These are phyloP conservation scores for Poa annua DNA, from an alignment of 176 grass and related monocot genomes.

Conservation along the genomic window DNA sequence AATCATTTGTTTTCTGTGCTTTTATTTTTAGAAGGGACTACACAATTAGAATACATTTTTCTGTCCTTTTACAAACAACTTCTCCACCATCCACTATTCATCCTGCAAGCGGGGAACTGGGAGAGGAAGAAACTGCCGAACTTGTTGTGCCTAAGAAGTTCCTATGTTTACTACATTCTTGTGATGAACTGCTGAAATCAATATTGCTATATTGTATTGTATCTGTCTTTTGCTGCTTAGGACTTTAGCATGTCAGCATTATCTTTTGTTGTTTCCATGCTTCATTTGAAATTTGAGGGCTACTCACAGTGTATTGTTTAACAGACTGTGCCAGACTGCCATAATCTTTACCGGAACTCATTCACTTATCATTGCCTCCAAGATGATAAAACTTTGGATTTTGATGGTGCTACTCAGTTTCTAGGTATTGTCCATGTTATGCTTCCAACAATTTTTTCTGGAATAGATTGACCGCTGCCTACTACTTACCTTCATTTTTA, in stretches of 20 bases:
- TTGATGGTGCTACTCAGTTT: slow-evolving; percentile 68
- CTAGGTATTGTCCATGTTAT: slow-evolving; percentile 55
- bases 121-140: background rate
- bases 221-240: slow-evolving; percentile 11
- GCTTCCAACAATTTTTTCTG: slow-evolving; percentile 37
- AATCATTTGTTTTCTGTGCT: background rate
- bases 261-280: background rate
- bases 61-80: slow-evolving; percentile 5
- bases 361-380: slow-evolving; percentile 66
- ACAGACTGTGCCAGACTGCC: slow-evolving; percentile 71
- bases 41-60: background rate
- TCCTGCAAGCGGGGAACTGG: background rate
- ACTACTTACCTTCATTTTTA: slow-evolving; percentile 21
- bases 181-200: slow-evolving; percentile 8
- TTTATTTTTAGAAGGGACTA: background rate
- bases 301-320: slow-evolving; percentile 35
- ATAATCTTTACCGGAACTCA: slow-evolving; percentile 61
- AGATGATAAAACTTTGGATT: slow-evolving; percentile 60
- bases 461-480: slow-evolving; percentile 17
- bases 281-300: slow-evolving; percentile 38
- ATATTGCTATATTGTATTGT: background rate
- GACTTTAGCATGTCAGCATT: slow-evolving; percentile 16
- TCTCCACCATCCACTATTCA: background rate
- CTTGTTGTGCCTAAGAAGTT: background rate
- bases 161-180: slow-evolving; percentile 23